Evolutionary conservation across 176 grass and related monocot species (phyloP), one percentile per base, ranked within the genome.

Genomic region (Carex parvula): DNA sequence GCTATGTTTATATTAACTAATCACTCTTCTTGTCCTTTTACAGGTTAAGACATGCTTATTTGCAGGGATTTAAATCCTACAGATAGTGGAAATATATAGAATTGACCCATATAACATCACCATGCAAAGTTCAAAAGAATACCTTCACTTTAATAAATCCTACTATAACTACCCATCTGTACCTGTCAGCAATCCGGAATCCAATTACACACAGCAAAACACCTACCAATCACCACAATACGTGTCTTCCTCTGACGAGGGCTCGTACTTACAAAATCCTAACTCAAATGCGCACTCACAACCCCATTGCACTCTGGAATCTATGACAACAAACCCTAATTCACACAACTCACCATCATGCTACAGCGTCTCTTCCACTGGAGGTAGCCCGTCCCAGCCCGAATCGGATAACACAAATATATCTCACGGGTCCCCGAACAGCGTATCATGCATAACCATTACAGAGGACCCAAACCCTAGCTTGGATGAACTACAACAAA

Each of bases 241-340:
- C 14, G 12, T 70, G 5, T 83, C 80, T 44, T 86, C 84, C 73
- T 86, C 84, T 69, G 84, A 81, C 4, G 84, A 86, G 48, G 48
- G 59, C 9, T 69, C 75, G 1, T 59, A 86, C 6, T 15, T 13
- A 13, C 59, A 41, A 57, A 67, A 69, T 11, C 74, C 54, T 81
- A 63, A 22, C 60, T 55, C 62, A 60, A 79, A 70, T 67, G 44
- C 30, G 21, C n/a, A 66, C 37, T 57, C 48, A 37, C 73, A 68
- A 30, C 63, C 85, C 12, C 95, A 88, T 83, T 87, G 86, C 93
- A 98, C 95, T 75, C 88, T 98, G 39, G 92, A 98, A 18, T 98
- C 95, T 0, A 77, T 81, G 5, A 70, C 84, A 48, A 52, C 85
- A 71, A 87, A 81, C 82, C 80, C 81, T 71, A 93, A 91, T 91